Percentiles rank a stretch among this genome's conserved stretches.
These are phyloP conservation scores for Posidonia australis DNA, from an alignment of 106 monocot species.

Conservation along the genomic window DNA sequence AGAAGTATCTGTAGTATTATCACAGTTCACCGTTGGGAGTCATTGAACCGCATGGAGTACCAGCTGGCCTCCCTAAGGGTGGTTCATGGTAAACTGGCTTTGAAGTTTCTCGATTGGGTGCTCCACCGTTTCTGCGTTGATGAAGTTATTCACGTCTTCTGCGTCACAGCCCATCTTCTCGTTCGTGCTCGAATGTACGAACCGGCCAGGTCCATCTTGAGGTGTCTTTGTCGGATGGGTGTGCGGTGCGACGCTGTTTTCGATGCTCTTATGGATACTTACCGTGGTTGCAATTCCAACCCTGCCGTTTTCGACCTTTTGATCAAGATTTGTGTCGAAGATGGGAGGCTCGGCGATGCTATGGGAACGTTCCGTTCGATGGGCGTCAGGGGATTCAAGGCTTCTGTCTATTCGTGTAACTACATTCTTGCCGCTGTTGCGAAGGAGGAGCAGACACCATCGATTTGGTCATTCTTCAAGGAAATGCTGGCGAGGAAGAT, in stretches of 20 bases:
- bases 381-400: constrained; percentile 30
- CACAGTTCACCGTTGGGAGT: constrained; percentile 38
- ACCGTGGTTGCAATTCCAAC: constrained; percentile 32
- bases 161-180: constrained; percentile 35
- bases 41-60: constrained; percentile 46
- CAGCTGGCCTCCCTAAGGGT: constrained; percentile 21
- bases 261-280: constrained; percentile 28
- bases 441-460: constrained; percentile 12
- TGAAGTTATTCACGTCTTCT: constrained; percentile 22
- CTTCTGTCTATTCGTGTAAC: constrained; percentile 46
- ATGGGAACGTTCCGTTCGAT: constrained; percentile 25
- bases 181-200: constrained; percentile 37
- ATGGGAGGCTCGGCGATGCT: constrained; percentile 23
- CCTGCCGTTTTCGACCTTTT: constrained; percentile 40
- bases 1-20: background rate
- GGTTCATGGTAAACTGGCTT: constrained; percentile 35
- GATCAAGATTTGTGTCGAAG: constrained; percentile 33
- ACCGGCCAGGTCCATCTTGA: constrained; percentile 34
- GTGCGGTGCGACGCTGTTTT: constrained; percentile 17
- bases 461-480: constrained; percentile 47
- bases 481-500: constrained; percentile 34
- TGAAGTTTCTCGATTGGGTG: constrained; percentile 37
- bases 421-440: constrained; percentile 34
- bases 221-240: constrained; percentile 15
- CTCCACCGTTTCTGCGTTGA: constrained; percentile 16